Conservation (phyloP, 1,284 basidiomycete genomes). For the Sparassis latifolia region DNA sequence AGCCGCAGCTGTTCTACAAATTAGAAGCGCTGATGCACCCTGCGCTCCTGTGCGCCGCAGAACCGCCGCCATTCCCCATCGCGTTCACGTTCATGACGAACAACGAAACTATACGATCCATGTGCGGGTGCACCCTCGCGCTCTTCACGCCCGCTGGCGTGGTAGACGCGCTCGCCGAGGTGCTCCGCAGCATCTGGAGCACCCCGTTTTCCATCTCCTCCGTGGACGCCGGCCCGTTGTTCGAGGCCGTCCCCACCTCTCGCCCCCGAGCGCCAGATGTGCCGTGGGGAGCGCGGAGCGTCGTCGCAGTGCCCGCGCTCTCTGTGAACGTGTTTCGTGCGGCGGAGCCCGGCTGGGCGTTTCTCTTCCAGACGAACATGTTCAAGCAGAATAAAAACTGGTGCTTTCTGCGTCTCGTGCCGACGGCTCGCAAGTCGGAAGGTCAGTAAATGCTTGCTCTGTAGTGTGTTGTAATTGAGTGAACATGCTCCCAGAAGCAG, state of each 20-base stretch:
- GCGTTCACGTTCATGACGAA: background rate
- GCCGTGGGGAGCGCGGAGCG: background rate
- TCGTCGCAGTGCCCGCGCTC: background rate
- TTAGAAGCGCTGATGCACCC: slow-evolving; percentile 26
- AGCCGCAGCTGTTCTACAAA: slow-evolving; percentile 19
- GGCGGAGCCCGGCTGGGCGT: background rate
- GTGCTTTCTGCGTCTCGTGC: background rate
- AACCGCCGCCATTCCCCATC: background rate
- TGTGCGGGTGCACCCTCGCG: background rate
- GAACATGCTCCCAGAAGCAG: background rate
- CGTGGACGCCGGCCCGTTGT: too few relatives aligned
- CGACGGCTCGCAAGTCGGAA: background rate
- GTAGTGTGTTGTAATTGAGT: background rate
- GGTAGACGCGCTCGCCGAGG: background rate
- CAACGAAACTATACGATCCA: background rate
- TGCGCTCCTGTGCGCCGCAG: slow-evolving; percentile 4
- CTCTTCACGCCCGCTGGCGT: background rate
- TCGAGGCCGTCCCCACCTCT: background rate
- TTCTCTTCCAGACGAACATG: background rate
- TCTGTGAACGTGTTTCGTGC: background rate
- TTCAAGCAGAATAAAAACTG: background rate
- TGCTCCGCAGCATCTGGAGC: background rate
- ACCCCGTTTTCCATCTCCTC: background rate
- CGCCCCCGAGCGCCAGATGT: too few relatives aligned
- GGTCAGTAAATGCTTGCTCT: background rate